Evolutionary conservation across 345 rosid species (phyloP), one percentile per base, ranked within the genome.

Genomic region (Salix koriyanagi): DNA sequence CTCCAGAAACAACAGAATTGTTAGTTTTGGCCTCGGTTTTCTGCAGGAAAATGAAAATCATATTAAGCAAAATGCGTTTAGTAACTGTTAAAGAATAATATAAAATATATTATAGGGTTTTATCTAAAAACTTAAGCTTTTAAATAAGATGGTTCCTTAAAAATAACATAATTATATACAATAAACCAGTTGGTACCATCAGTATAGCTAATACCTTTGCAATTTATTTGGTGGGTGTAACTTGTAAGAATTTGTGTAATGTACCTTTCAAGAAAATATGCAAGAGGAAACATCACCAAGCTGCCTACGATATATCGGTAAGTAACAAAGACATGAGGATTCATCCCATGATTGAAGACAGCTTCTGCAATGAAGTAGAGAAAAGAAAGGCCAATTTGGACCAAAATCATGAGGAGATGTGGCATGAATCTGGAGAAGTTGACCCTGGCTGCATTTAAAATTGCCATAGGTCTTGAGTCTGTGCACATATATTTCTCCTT

Each of bases 201-300:
- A n/a, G 28, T 56, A 56, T 56, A 56, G 62, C 62, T 56, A 56
- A 8, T 56, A 56, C 26, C 62, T 56, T 9, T 10, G 62, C 28
- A 56, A 66, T 19, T 44, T 76, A 18, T 60, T n/a, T 37, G 21
- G 23, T 28, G 61, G n/a, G 42, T n/a, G 44, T 34, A 34, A 34
- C 37, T 34, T 34, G 37, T n/a, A 30, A 14, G 30, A 2, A 58
- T 32, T 25, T 37, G 26, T 68, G 58, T n/a, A 1, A 30, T 25
- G 5, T 70, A 76, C 79, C 83, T 80, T 58, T 80, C 86, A 28
- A 81, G 82, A 60, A 84, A 84, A 56, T 75, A 84, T 7, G 84
- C 84, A 3, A 73, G 41, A 23, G 82, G 86, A 56, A 76, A 16
- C 48, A 76, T 36, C 21, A 30, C 60, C 1, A 73, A 7, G 56